A percentile compares a stretch with the other conserved stretches of the same genome.
These are phyloP conservation scores for Scheffersomyces parashehatae DNA, from an alignment of 1,139 yeast species.

Conservation along the genomic window DNA sequence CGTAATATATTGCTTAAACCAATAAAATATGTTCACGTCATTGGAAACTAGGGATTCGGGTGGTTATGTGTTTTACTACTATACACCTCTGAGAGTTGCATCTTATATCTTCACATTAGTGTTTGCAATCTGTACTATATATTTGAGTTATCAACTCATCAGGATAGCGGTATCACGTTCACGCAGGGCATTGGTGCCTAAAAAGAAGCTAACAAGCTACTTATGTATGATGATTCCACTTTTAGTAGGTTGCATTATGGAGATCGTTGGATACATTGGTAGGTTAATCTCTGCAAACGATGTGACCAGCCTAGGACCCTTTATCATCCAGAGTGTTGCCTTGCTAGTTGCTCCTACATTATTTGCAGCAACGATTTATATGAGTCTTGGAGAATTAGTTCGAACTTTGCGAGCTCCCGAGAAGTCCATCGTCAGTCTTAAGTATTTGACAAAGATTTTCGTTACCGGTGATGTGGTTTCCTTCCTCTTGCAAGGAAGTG, in stretches of 20 bases:
- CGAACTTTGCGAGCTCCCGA: slow-evolving; percentile 23
- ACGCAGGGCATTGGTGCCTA: background rate
- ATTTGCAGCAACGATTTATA: slow-evolving; percentile 46
- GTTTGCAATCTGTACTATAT: too few species aligned
- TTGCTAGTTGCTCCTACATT: slow-evolving; percentile 45
- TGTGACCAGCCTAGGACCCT: slow-evolving; percentile 22
- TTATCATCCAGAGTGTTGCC: slow-evolving; percentile 31
- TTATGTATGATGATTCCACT: slow-evolving; percentile 16
- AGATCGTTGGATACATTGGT: slow-evolving; percentile 35
- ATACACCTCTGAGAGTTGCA: too few species aligned
- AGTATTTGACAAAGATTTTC: slow-evolving; percentile 37
- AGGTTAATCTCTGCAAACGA: slow-evolving; percentile 23
- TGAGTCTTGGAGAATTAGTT: slow-evolving; percentile 41
- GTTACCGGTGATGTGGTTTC: slow-evolving; percentile 45
- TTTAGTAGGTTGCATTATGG: slow-evolving; percentile 24
- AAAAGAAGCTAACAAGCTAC: background rate
- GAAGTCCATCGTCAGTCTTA: slow-evolving; percentile 28
- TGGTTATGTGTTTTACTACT: too few species aligned
- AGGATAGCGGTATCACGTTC: too few species aligned
- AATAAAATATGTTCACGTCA: too few species aligned
- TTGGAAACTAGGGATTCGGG: too few species aligned
- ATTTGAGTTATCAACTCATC: too few species aligned
- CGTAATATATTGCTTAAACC: too few species aligned
- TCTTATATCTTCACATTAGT: too few species aligned
- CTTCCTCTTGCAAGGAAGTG: slow-evolving; percentile 41